Percentiles rank a stretch among this genome's conserved stretches.
phyloP scores from a whole-genome alignment of 306 rosid genomes.

The Quercus variabilis region DNA sequence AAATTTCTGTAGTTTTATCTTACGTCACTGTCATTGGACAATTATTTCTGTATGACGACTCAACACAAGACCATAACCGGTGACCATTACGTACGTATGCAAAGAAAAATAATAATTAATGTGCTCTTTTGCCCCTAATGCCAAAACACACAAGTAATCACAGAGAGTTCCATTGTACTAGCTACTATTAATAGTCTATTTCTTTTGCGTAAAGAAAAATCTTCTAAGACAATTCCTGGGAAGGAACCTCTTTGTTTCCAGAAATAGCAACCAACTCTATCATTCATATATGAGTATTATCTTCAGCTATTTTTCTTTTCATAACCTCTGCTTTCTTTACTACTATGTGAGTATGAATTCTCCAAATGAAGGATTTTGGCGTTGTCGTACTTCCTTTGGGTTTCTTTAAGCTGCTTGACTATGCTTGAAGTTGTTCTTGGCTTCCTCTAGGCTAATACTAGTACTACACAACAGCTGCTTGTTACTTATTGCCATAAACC shows the following conservation, averaged over 20 bases:
- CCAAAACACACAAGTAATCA: too few species aligned
- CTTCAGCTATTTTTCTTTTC: neutral
- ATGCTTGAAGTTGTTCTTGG: neutral
- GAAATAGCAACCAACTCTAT: neutral
- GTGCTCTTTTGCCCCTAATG: too few species aligned
- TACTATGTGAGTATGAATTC: neutral
- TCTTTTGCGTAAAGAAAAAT: neutral
- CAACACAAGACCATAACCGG: too few species aligned
- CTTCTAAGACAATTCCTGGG: neutral
- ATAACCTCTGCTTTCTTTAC: neutral
- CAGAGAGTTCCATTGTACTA: too few species aligned
- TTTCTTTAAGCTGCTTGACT: neutral
- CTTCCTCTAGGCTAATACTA: neutral
- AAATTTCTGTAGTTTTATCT: too few species aligned
- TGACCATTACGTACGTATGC: too few species aligned
- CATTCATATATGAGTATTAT: neutral
- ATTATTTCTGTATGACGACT: too few species aligned
- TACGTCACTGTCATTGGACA: too few species aligned
- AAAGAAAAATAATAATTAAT: too few species aligned
- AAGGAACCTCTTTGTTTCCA: neutral
- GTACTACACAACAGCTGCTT: neutral
- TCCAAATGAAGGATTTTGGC: neutral
- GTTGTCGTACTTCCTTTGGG: neutral
- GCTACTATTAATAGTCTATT: too few species aligned
- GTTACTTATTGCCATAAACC: neutral